Evolutionary conservation across 2,329 filamentous ascomycete species (phyloP).

Genomic region (Helminthosporium solani): DNA sequence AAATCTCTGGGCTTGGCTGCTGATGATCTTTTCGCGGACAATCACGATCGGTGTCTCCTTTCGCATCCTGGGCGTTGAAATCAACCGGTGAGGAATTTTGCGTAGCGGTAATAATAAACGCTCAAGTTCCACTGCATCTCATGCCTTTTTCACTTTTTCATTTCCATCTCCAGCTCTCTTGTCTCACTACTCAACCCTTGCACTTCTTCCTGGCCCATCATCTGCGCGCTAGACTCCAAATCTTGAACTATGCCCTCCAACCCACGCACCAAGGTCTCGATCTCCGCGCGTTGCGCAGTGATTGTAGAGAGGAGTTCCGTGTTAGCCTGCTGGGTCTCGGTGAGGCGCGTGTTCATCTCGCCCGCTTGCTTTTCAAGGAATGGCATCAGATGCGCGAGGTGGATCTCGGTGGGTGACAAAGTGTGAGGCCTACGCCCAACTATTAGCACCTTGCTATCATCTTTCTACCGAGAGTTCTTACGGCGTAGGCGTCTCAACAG

Average conservation of each 20-base stretch:
- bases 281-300: conserved; percentile 57
- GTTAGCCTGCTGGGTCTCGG: conserved; percentile 55
- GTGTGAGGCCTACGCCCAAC: conserved; percentile 54
- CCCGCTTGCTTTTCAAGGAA: conserved; percentile 54
- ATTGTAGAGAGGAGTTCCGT: conserved; percentile 54
- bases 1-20: too few species aligned
- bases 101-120: too few species aligned
- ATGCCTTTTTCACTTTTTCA: conserved; percentile 29
- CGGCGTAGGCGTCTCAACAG: conserved; percentile 45
- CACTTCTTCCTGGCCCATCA: conserved; percentile 42
- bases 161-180: conserved; percentile 37
- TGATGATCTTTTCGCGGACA: too few species aligned
- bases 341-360: conserved; percentile 53
- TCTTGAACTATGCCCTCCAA: conserved; percentile 60
- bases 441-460: conserved; percentile 10
- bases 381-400: conserved; percentile 60
- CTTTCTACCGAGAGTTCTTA: conserved; percentile 38
- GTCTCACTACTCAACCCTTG: conserved; percentile 39
- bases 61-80: too few species aligned
- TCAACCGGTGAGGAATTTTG: too few species aligned
- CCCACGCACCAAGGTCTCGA: conserved; percentile 55
- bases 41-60: too few species aligned
- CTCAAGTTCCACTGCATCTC: too few species aligned
- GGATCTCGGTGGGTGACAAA: conserved; percentile 57
- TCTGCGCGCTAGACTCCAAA: conserved; percentile 52